Percentiles rank a stretch among this genome's conserved stretches.
Conservation (phyloP, 2,329 filamentous ascomycete genomes). For the Talaromyces sp. region DNA sequence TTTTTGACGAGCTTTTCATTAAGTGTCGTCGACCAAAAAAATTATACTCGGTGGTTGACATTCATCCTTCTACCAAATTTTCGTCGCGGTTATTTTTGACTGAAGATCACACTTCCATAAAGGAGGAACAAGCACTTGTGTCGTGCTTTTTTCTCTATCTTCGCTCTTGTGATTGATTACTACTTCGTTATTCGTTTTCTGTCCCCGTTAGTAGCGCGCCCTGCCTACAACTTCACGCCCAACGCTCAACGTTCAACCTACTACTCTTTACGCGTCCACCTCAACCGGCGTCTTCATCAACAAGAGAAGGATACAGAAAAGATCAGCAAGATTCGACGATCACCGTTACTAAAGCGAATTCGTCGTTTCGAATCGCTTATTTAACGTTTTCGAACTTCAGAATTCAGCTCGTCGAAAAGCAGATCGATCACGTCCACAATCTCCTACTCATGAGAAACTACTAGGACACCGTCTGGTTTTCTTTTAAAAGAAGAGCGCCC, state of each 20-base stretch:
- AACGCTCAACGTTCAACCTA: not conserved
- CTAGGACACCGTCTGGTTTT: conserved; percentile 32
- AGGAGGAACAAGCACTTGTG: conserved; percentile 8
- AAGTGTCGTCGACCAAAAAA: conserved; percentile 44
- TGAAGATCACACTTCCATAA: conserved; percentile 1
- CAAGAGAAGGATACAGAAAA: not conserved
- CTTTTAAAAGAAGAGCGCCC: conserved; percentile 33
- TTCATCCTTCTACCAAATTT: conserved; percentile 7
- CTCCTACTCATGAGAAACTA: conserved; percentile 39
- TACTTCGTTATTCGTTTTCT: conserved; percentile 3
- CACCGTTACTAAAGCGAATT: not conserved
- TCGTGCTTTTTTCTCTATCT: conserved; percentile 10
- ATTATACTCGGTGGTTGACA: conserved; percentile 24
- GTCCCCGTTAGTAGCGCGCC: not conserved
- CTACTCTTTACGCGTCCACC: not conserved
- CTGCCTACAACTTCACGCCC: conserved; percentile 5
- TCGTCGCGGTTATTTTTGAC: conserved; percentile 20
- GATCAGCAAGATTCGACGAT: not conserved
- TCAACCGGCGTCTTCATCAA: not conserved
- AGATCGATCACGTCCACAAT: conserved; percentile 19
- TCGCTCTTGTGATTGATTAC: not conserved
- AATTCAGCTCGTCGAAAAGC: conserved; percentile 17
- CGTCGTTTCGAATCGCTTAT: not conserved
- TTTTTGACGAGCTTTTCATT: conserved; percentile 50
- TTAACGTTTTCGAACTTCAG: not conserved